A percentile compares a stretch with the other conserved stretches of the same genome.
These are phyloP conservation scores for Oryza glaberrima DNA, from an alignment of 176 grass and related monocot species.

Conservation along the genomic window DNA sequence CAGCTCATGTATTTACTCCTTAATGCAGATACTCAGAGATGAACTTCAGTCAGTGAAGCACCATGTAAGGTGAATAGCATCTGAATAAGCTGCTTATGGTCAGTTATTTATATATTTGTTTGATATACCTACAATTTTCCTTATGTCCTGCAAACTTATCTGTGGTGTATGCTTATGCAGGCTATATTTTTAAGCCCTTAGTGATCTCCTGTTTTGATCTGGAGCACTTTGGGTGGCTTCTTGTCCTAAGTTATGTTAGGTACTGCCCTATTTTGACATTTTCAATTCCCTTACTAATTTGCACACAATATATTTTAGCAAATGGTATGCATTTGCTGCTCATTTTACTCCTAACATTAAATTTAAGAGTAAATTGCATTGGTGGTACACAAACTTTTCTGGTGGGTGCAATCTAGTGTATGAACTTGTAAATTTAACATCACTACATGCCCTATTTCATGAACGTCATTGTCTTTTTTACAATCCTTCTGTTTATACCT, in stretches of 20 bases:
- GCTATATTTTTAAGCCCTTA: slow-evolving; percentile 46
- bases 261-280: slow-evolving; percentile 29
- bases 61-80: slow-evolving; percentile 45
- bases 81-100: slow-evolving; percentile 55
- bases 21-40: slow-evolving; percentile 96
- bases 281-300: not conserved
- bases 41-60: slow-evolving; percentile 92
- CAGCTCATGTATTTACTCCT: slow-evolving; percentile 36
- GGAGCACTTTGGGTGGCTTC: slow-evolving; percentile 57
- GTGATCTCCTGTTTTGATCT: slow-evolving; percentile 57
- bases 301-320: not conserved
- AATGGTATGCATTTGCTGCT: not conserved
- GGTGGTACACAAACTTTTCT: no score
- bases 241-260: slow-evolving; percentile 59
- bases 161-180: slow-evolving; percentile 43
- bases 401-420: no score
- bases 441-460: not conserved
- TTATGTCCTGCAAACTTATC: slow-evolving; percentile 43
- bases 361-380: not conserved
- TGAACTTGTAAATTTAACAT: not conserved
- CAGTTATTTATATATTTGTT: slow-evolving; percentile 32
- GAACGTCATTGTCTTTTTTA: not conserved
- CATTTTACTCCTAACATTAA: slow-evolving; percentile 3
- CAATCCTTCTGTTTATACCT: not conserved
- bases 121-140: slow-evolving; percentile 17